Base-by-base conservation (phyloP, 2,329 filamentous ascomycete genomes). In the Penicillium sp. region DNA sequence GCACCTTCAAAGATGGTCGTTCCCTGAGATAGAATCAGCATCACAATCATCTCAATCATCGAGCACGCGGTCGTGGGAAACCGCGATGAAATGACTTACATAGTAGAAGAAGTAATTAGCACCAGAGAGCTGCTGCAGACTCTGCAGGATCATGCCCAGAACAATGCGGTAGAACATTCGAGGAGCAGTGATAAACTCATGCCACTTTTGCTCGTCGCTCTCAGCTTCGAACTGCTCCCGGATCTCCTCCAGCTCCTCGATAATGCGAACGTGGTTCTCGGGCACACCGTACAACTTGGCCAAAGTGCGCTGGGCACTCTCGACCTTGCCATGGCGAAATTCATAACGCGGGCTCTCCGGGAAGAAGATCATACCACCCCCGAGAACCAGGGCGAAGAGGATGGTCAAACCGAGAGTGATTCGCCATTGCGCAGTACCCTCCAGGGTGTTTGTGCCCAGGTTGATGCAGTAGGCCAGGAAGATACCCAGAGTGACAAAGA, bases 271-370 rank as follows among this genome's bases (percentile, higher is more conserved):
- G 50, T 79, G 74, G 47, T 74, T 70, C 44, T 73, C 67, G 0
- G 71, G 61, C 3, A 77, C 66, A 25, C 75, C 74, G 36, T 79
- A 78, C 4, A 74, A 70, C 34, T 69, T 68, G 1, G 74, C 64
- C 45, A 80, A 68, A 11, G 74, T 77, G 11, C 52, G 55, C 23
- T 70, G 68, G 8, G 75, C 75, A 30, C 60, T 62, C 13, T 77
- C 73, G 25, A 69, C 62, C 14, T 70, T 68, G 33, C 74, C 75
- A 33, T 71, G 59, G 18, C 76, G 72, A 59, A 74, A 79, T 31
- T 75, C 73, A 60, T 70, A 79, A 8, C 76, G 72, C 6, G 76
- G 76, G 5, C 68, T 72, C 46, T 80, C 76, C 1, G 71, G 71
- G 45, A 79, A 70, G 54, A 75, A 70, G 13, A 68, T 50, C 49